Evolutionary conservation across 495 filamentous ascomycete species (phyloP).

Genomic region (Barbatosphaeria neglecta): DNA sequence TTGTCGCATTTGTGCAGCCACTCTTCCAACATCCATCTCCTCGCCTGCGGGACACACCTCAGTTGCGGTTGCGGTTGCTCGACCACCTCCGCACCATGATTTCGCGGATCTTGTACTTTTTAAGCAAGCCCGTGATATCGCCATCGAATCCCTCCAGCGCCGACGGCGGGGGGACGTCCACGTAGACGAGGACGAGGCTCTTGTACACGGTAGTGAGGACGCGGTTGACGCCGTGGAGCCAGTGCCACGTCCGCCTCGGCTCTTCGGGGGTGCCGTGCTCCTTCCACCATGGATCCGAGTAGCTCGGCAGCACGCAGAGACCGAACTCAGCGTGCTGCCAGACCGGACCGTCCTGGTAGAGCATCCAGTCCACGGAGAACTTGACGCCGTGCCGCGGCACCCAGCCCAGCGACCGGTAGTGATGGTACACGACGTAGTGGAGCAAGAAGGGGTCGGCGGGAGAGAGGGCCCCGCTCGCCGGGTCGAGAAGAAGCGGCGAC

Average conservation of each 20-base stretch:
- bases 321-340: conserved; percentile 93
- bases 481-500: conserved; percentile 8
- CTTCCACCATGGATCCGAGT: conserved; percentile 65
- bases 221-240: conserved; percentile 83
- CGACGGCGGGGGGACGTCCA: conserved; percentile 72
- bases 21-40: too few relatives aligned
- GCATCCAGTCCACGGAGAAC: conserved; percentile 84
- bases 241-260: conserved; percentile 63
- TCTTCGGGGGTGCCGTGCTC: conserved; percentile 27
- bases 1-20: too few relatives aligned
- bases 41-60: conserved; percentile 13
- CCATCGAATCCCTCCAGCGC: conserved; percentile 28
- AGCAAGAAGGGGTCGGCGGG: conserved; percentile 77
- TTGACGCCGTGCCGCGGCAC: conserved; percentile 89
- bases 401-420: conserved; percentile 95
- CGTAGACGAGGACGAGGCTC: conserved; percentile 75
- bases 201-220: conserved; percentile 87
- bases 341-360: conserved; percentile 90
- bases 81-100: conserved; percentile 72
- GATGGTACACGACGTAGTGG: conserved; percentile 84
- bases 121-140: conserved; percentile 51
- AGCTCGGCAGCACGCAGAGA: conserved; percentile 71
- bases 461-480: conserved; percentile 21
- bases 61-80: conserved; percentile 53
- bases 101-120: conserved; percentile 69